phyloP scores from a whole-genome alignment of 371 early-diverging fungal species.

The Coemansia sp. region DNA sequence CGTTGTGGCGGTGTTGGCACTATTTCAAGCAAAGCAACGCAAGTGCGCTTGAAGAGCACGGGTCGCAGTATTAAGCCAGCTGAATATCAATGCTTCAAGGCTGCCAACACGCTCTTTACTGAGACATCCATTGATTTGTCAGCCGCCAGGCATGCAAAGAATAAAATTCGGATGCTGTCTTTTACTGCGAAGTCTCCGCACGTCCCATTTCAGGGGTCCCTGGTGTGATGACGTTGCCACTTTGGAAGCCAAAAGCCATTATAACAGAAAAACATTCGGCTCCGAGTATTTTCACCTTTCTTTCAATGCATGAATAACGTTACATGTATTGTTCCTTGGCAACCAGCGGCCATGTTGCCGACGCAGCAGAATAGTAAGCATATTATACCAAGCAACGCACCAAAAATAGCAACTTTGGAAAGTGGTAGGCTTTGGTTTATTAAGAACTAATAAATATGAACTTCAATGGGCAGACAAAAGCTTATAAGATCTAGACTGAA shows the following conservation, averaged over 20 bases:
- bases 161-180: background rate
- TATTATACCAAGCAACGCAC: too few relatives aligned
- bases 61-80: background rate
- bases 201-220: background rate
- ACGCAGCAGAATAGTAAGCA: too few relatives aligned
- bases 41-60: background rate
- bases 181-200: background rate
- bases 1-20: background rate
- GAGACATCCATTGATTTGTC: background rate
- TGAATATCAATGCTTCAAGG: background rate
- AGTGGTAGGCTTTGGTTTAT: background rate
- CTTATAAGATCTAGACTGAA: background rate
- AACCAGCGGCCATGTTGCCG: too few relatives aligned
- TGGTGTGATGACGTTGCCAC: background rate
- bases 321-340: too few relatives aligned
- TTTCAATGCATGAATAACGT: background rate
- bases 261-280: background rate
- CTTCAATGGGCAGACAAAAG: background rate
- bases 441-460: background rate
- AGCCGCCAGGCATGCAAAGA: background rate
- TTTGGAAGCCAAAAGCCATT: background rate
- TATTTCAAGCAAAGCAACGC: background rate
- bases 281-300: background rate
- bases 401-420: too few relatives aligned
- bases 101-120: background rate